A percentile compares a stretch with the other conserved stretches of the same genome.
These are phyloP conservation scores for Penicillium pulvis DNA, from an alignment of 495 filamentous ascomycete species.

Conservation along the genomic window DNA sequence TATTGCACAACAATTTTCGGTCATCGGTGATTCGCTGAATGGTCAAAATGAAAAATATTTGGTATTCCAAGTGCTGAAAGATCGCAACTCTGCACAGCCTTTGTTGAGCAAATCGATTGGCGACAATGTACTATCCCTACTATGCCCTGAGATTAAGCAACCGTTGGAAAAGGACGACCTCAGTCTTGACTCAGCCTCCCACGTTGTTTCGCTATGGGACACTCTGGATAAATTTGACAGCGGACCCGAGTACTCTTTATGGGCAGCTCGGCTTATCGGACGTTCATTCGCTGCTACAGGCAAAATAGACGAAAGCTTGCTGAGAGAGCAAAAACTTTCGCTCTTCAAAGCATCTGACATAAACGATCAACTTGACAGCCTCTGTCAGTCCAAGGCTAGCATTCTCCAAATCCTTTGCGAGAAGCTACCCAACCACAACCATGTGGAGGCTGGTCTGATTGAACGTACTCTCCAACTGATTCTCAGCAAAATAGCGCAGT, in stretches of 20 bases:
- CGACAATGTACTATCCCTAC: conserved; percentile 69
- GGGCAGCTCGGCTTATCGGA: conserved; percentile 83
- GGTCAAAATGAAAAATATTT: conserved; percentile 71
- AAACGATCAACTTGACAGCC: conserved; percentile 13
- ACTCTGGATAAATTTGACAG: conserved; percentile 64
- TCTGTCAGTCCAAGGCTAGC: conserved; percentile 45
- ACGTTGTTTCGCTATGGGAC: conserved; percentile 69
- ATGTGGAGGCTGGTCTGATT: conserved; percentile 66
- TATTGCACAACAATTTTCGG: conserved; percentile 60
- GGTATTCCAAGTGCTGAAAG: conserved; percentile 71
- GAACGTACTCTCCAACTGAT: conserved; percentile 77
- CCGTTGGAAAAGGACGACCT: conserved; percentile 54
- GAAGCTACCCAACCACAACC: conserved; percentile 65
- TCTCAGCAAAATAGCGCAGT: conserved; percentile 55
- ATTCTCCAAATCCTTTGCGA: conserved; percentile 68
- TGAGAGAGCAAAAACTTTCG: conserved; percentile 42
- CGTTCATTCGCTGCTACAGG: conserved; percentile 80
- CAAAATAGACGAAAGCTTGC: conserved; percentile 47
- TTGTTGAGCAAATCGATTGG: conserved; percentile 69
- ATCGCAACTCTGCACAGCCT: conserved; percentile 59
- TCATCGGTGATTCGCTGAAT: conserved; percentile 58
- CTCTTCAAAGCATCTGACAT: conserved; percentile 22
- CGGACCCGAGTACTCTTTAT: conserved; percentile 71
- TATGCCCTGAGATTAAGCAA: conserved; percentile 70
- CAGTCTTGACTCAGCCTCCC: conserved; percentile 57